These are phyloP conservation scores for Backusella tarrabulga DNA, from an alignment of 192 early-diverging fungal genomes.

Conservation along the genomic window DNA sequence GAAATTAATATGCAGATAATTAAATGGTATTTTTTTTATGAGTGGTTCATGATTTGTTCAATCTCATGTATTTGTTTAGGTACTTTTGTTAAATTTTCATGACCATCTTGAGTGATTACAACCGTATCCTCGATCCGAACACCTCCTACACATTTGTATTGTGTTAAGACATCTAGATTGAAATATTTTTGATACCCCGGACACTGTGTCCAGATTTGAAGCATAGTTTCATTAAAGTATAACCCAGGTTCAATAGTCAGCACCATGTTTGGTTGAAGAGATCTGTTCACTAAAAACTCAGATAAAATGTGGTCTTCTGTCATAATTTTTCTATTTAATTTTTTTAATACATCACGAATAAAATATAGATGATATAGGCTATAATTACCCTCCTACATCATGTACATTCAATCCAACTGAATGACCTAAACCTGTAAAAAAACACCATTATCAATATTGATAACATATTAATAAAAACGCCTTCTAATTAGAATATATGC, in stretches of 20 bases:
- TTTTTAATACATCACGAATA: background rate
- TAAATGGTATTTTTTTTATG: background rate
- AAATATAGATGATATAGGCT: background rate
- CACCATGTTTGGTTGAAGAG: conserved; percentile 75
- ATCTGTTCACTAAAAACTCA: conserved; percentile 31
- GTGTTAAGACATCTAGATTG: conserved; percentile 62
- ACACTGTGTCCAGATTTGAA: conserved; percentile 62
- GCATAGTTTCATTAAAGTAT: conserved; percentile 85
- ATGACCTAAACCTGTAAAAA: conserved; percentile 68
- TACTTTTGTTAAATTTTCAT: conserved; percentile 79
- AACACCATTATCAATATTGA: background rate
- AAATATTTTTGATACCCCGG: conserved; percentile 62
- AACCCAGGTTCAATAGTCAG: conserved; percentile 91
- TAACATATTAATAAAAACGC: background rate
- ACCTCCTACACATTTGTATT: conserved; percentile 76
- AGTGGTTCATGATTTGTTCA: conserved; percentile 55
- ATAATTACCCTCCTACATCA: conserved; percentile 80
- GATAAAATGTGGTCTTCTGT: background rate
- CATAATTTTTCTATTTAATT: background rate
- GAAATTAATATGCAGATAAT: background rate
- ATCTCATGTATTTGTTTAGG: conserved; percentile 81
- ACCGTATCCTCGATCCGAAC: conserved; percentile 92
- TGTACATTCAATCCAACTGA: conserved; percentile 91
- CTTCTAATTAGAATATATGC: background rate
- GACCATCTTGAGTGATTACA: conserved; percentile 76